Evolutionary conservation across 2,329 filamentous ascomycete genomes (phyloP).

Genomic region (Biscogniauxia mediterranea): DNA sequence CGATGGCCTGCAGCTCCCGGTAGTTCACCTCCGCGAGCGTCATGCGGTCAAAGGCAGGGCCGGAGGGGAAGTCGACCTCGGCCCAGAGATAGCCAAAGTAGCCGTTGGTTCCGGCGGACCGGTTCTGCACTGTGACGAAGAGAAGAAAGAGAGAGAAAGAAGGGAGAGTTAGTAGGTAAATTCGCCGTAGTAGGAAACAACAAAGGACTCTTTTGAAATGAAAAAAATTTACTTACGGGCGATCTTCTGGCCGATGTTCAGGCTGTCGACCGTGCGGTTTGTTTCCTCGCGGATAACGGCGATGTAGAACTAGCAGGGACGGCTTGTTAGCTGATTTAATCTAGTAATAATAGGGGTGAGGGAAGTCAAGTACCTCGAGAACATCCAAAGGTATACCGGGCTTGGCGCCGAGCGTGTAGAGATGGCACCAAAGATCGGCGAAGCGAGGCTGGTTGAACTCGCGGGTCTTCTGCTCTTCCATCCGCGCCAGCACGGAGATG

Average conservation of each 20-base stretch:
- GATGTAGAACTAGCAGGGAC: constrained; percentile 52
- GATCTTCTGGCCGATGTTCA: constrained; percentile 42
- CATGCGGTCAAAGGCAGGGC: constrained; percentile 45
- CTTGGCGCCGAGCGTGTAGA: constrained; percentile 52
- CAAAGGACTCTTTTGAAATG: too few species aligned
- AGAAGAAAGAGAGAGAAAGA: too few species aligned
- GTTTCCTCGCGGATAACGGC: constrained; percentile 54
- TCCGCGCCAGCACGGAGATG: constrained; percentile 43
- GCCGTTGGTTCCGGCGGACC: constrained; percentile 35
- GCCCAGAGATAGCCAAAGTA: constrained; percentile 55
- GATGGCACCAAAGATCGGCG: constrained; percentile 49
- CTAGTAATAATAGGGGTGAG: constrained; percentile 1
- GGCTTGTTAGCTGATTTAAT: constrained; percentile 15
- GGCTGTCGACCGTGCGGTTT: constrained; percentile 37
- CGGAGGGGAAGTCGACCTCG: constrained; percentile 43
- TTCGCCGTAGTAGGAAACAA: too few species aligned
- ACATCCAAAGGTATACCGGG: constrained; percentile 49
- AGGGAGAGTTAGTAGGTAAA: too few species aligned
- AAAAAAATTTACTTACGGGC: constrained; percentile 5
- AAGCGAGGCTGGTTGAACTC: constrained; percentile 48
- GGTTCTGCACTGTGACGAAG: constrained; percentile 32
- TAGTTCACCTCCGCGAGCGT: constrained; percentile 46
- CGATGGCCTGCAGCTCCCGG: constrained; percentile 49
- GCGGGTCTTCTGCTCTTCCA: constrained; percentile 36
- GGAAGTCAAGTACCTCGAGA: constrained; percentile 47